Base-by-base conservation (phyloP, 169 alveolate species). In the Nephromyces sp. region DNA sequence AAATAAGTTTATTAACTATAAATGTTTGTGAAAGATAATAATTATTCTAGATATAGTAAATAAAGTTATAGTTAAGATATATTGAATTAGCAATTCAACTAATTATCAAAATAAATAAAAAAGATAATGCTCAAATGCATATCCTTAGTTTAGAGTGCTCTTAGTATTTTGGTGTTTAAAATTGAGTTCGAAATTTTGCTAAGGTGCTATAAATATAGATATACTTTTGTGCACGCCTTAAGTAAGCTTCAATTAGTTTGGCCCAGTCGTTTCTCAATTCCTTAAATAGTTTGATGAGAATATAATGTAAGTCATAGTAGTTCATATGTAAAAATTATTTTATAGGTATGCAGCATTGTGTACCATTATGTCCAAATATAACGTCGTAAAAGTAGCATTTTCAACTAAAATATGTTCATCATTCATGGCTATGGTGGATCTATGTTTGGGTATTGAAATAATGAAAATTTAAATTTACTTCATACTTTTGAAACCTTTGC, bases 401-500 rank as follows among this genome's bases (percentile, higher is more conserved):
- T 15, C 68, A n/a, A 15, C 68, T n/a, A 15, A 15, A 62, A 62
- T 15, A n/a, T 8, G 66, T 8, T 8, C n/a, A 43, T n/a, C 57
- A 43, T n/a, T 43, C 57, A 43, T n/a, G n/a, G 57, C n/a, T n/a
- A n/a, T 43, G n/a, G n/a, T n/a, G 32, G 57, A n/a, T 8, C n/a
- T 15, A 62, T 15, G 15, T 15, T 8, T 15, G n/a, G 57, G 15
- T 15, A 15, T 15, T 15, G 64, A 34, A 57, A 15, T 28, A 21
- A 4, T 15, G 3, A 21, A n/a, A 1, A 1, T 2, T 2, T 53
- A 3, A 32, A 72, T 66, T 21, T 73, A 53, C 0, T 32, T 24
- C 65, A 15, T 29, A 82, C 88, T 21, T 81, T 74, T 34, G 85
- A 62, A 1, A 83, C 94, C 52, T 84, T 81, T 51, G 94, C 92